A percentile compares a stretch with the other conserved stretches of the same genome.
phyloP scores from a whole-genome alignment of 306 rosid species.

The Cucurbita ficifolia region DNA sequence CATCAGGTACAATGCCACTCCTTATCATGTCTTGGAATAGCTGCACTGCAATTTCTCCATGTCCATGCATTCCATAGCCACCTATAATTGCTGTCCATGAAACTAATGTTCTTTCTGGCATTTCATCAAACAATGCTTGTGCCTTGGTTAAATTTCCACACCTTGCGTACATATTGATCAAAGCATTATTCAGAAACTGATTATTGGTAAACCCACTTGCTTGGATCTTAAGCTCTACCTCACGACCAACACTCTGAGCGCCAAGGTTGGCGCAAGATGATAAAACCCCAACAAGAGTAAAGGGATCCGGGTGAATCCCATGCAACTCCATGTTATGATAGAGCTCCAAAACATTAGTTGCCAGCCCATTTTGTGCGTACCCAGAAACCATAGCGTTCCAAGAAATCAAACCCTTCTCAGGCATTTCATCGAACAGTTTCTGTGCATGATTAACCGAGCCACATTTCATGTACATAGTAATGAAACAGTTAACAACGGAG shows the following conservation, averaged over 20 bases:
- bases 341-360: constrained; percentile 49
- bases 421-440: constrained; percentile 42
- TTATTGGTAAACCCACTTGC: constrained; percentile 19
- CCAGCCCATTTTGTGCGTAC: constrained; percentile 64
- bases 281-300: constrained; percentile 36
- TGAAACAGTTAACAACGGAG: constrained; percentile 52
- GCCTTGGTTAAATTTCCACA: constrained; percentile 42
- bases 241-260: constrained; percentile 20
- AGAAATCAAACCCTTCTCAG: constrained; percentile 50
- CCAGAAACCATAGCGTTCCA: constrained; percentile 95
- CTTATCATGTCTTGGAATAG: constrained; percentile 58
- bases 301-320: constrained; percentile 25
- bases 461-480: constrained; percentile 68
- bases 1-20: constrained; percentile 54
- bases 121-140: constrained; percentile 17
- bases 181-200: constrained; percentile 24
- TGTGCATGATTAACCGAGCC: constrained; percentile 42
- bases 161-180: constrained; percentile 36
- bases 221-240: constrained; percentile 18
- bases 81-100: constrained; percentile 43
- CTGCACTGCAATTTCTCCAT: constrained; percentile 46
- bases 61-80: constrained; percentile 88
- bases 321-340: constrained; percentile 23
- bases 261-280: constrained; percentile 39
- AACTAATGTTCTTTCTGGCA: constrained; percentile 26